Conservation (phyloP, 352 stramenopile species). For the Proteromonas lacertae region DNA sequence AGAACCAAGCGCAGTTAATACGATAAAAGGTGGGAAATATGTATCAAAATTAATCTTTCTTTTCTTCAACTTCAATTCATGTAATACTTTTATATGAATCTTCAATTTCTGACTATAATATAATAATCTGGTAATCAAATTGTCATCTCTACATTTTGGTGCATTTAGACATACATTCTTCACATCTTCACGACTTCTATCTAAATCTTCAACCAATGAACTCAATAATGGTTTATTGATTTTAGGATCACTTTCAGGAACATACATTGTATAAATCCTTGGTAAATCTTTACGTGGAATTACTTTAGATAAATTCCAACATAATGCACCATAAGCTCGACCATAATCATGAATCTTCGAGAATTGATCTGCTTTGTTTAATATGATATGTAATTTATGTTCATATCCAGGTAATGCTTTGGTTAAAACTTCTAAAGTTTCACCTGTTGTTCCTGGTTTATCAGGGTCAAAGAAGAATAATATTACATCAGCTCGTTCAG, state of each 20-base stretch:
- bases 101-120: conserved; percentile 44
- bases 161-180: conserved; percentile 81
- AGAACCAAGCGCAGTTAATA: conserved; percentile 3
- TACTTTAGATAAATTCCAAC: conserved; percentile 61
- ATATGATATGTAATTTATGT: conserved; percentile 96
- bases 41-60: neutral
- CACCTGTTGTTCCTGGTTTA: conserved; percentile 90
- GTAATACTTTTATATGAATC: conserved; percentile 51
- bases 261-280: conserved; percentile 97
- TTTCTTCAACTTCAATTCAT: conserved; percentile 3
- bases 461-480: conserved; percentile 98
- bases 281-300: conserved; percentile 96
- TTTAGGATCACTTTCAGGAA: conserved; percentile 22
- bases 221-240: conserved; percentile 4
- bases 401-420: conserved; percentile 87
- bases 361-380: conserved; percentile 87
- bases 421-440: conserved; percentile 86
- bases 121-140: conserved; percentile 95
- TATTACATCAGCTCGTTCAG: conserved; percentile 88
- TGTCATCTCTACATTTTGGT: conserved; percentile 83
- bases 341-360: conserved; percentile 96
- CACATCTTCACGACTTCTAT: conserved; percentile 77
- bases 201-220: conserved; percentile 51
- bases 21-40: neutral
- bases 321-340: conserved; percentile 84